These are phyloP conservation scores for Zoysia matrella DNA, from an alignment of 202 grass and related monocot genomes.

Conservation along the genomic window DNA sequence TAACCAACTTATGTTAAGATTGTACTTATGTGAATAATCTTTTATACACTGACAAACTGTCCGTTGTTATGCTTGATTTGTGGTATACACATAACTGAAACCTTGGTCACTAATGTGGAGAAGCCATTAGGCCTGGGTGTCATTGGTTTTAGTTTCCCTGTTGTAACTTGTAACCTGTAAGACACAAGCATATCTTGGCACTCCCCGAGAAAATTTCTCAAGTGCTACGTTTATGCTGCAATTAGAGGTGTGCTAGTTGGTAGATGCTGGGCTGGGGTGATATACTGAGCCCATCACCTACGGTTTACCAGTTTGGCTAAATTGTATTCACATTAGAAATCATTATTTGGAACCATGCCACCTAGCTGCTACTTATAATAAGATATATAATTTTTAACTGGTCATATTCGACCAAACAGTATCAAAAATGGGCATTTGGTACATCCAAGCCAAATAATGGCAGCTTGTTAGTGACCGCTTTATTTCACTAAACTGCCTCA, in stretches of 20 bases:
- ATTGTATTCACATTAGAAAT: neutral
- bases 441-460: neutral
- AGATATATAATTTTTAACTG: neutral
- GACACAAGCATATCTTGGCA: neutral
- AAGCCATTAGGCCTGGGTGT: neutral
- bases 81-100: neutral
- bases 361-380: neutral
- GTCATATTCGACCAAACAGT: neutral
- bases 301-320: neutral
- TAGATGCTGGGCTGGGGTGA: neutral
- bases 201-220: neutral
- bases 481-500: neutral
- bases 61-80: neutral
- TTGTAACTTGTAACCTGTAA: neutral
- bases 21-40: neutral
- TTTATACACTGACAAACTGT: neutral
- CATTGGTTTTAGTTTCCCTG: neutral
- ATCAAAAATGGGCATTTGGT: neutral
- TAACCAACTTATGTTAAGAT: slow-evolving; percentile 11
- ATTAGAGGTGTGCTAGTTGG: neutral
- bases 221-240: neutral
- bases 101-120: neutral
- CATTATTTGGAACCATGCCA: neutral
- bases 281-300: neutral
- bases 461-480: neutral